phyloP scores from a whole-genome alignment of 78 protist genomes.

The Dictyostelium citrinum region DNA sequence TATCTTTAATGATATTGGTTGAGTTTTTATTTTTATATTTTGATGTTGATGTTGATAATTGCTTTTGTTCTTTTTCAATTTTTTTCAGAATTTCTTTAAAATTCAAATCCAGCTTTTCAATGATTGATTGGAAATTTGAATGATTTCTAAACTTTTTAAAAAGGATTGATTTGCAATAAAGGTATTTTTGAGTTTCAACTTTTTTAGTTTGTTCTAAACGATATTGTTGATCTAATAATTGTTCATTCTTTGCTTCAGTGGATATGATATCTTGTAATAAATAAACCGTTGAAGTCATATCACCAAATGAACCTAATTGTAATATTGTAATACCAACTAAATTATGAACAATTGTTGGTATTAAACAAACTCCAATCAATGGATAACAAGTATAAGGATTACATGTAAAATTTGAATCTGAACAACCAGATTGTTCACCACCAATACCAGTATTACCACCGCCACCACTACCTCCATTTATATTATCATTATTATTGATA shows the following conservation, averaged over 20 bases:
- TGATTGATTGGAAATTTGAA: neutral
- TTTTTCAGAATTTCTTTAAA: neutral
- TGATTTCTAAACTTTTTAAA: neutral
- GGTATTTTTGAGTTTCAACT: neutral
- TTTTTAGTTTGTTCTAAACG: neutral
- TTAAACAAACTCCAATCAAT: constrained; percentile 6
- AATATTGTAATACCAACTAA: neutral
- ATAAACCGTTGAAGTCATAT: neutral
- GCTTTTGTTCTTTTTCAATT: neutral
- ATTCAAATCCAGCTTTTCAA: neutral
- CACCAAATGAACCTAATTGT: constrained; percentile 19
- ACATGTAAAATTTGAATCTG: neutral
- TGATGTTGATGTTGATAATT: neutral
- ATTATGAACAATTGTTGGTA: neutral
- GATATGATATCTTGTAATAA: neutral
- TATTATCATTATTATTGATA: neutral
- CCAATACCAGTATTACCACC: neutral
- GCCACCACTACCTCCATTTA: neutral
- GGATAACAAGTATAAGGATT: neutral
- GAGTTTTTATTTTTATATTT: neutral
- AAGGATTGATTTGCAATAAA: neutral
- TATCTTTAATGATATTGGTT: neutral
- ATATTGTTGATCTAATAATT: neutral
- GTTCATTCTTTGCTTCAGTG: neutral
- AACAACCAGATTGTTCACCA: neutral